phyloP scores from a whole-genome alignment of 495 filamentous ascomycete species.

The Aspergillus bridgeri region DNA sequence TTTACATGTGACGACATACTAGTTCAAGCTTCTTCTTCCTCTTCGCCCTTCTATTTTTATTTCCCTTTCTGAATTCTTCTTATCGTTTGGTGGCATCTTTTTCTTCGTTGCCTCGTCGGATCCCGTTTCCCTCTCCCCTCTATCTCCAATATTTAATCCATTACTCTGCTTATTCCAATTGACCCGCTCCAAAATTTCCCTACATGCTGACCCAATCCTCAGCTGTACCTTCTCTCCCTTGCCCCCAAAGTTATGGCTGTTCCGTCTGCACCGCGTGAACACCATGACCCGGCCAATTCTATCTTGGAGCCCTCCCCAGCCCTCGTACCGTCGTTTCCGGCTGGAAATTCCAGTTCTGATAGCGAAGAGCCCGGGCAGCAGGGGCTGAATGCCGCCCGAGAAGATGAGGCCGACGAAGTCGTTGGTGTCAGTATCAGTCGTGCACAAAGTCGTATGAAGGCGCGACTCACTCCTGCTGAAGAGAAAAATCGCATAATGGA shows the following conservation, averaged over 20 bases:
- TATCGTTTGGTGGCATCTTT: neutral
- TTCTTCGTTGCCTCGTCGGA: neutral
- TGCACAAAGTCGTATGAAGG: conserved; percentile 66
- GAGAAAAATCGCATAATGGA: conserved; percentile 73
- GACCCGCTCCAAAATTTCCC: neutral
- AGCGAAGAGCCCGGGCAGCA: conserved; percentile 30
- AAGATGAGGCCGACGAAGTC: conserved; percentile 56
- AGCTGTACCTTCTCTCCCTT: neutral
- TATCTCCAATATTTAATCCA: neutral
- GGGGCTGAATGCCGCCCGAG: conserved; percentile 22
- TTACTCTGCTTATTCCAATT: neutral
- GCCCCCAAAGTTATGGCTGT: conserved; percentile 5
- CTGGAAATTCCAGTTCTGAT: conserved; percentile 31
- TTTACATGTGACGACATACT: neutral
- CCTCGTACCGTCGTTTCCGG: neutral
- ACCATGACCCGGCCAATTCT: conserved; percentile 8
- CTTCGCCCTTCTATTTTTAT: neutral
- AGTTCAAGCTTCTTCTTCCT: neutral
- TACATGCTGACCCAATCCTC: conserved; percentile 6
- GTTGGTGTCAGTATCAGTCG: conserved; percentile 76
- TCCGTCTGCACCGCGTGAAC: neutral
- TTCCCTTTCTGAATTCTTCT: neutral
- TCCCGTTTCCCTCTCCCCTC: neutral
- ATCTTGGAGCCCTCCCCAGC: neutral
- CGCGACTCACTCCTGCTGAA: conserved; percentile 65